phyloP scores from a whole-genome alignment of 495 filamentous ascomycete genomes.

The Aspergillus conjunctus region DNA sequence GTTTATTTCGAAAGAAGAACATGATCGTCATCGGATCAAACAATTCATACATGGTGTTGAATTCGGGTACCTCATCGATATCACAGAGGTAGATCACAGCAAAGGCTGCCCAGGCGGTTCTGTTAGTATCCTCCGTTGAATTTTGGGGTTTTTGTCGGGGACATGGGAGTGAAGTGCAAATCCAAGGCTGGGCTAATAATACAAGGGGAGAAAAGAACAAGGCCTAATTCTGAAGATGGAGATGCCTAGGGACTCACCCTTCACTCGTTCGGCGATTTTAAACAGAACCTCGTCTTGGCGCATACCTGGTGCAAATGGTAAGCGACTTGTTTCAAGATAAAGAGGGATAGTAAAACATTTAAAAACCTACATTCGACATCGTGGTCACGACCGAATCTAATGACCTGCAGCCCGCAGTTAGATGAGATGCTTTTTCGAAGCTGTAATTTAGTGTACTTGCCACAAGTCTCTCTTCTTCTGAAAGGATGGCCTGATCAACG shows the following conservation, averaged over 20 bases:
- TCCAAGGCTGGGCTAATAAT: background rate
- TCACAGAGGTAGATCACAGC: constrained; percentile 97
- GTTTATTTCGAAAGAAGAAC: constrained; percentile 98
- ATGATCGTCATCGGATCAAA: constrained; percentile 74
- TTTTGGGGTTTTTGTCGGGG: too few species aligned
- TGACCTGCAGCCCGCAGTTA: constrained; percentile 34
- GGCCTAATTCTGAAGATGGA: background rate
- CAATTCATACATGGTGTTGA: constrained; percentile 91
- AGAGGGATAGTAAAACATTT: background rate
- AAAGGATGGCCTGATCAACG: constrained; percentile 90
- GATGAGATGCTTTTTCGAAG: background rate
- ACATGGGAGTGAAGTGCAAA: background rate
- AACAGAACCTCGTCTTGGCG: constrained; percentile 93
- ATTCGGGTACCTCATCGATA: constrained; percentile 92
- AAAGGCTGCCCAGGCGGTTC: constrained; percentile 37
- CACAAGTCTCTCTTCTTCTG: constrained; percentile 94
- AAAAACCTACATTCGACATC: constrained; percentile 57
- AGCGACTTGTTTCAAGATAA: constrained; percentile 18
- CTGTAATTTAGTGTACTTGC: constrained; percentile 41
- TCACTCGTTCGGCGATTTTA: constrained; percentile 57
- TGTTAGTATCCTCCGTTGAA: background rate
- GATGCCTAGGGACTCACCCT: constrained; percentile 35
- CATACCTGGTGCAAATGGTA: constrained; percentile 58
- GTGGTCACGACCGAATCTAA: constrained; percentile 84
- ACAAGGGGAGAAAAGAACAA: background rate